Evolutionary conservation across 2,329 filamentous ascomycete species (phyloP).

Genomic region (Xylariomycetidae sp.): DNA sequence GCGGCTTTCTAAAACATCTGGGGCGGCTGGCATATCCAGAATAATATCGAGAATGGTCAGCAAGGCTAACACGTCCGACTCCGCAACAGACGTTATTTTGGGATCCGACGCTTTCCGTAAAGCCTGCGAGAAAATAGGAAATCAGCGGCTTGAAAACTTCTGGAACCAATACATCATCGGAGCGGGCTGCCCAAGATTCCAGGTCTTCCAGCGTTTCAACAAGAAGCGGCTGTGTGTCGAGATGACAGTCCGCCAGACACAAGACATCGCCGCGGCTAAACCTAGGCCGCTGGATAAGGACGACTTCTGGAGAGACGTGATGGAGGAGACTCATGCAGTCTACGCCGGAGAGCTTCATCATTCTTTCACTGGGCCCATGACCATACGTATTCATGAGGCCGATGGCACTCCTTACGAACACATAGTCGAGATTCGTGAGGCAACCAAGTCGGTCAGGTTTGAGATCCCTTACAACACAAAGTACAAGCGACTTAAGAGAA

Average conservation of each 20-base stretch:
- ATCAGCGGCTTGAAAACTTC: conserved; percentile 81
- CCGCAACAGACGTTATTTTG: conserved; percentile 65
- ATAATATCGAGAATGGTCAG: conserved; percentile 84
- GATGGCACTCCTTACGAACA: conserved; percentile 98
- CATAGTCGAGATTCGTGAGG: conserved; percentile 90
- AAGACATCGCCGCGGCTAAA: conserved; percentile 41
- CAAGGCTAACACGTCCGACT: conserved; percentile 67
- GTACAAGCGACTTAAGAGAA: conserved; percentile 94
- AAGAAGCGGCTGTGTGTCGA: conserved; percentile 96
- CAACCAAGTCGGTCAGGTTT: conserved; percentile 69
- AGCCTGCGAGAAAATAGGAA: conserved; percentile 82
- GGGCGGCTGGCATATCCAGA: conserved; percentile 75
- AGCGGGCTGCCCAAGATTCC: conserved; percentile 83
- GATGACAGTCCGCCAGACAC: conserved; percentile 79
- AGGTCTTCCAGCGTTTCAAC: conserved; percentile 86
- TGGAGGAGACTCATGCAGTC: conserved; percentile 70
- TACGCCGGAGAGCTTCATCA: conserved; percentile 65
- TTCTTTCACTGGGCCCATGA: conserved; percentile 95
- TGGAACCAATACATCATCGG: conserved; percentile 91
- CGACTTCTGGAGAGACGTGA: conserved; percentile 78
- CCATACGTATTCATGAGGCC: conserved; percentile 94
- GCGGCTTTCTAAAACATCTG: conserved; percentile 81
- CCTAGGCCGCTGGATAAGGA: conserved; percentile 58
- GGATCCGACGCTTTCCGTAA: conserved; percentile 72
- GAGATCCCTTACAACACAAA: conserved; percentile 99